Percentiles rank a stretch among this genome's conserved stretches.
Conservation (phyloP, 164 flowering plant genomes). For the Stephania cephalantha region DNA sequence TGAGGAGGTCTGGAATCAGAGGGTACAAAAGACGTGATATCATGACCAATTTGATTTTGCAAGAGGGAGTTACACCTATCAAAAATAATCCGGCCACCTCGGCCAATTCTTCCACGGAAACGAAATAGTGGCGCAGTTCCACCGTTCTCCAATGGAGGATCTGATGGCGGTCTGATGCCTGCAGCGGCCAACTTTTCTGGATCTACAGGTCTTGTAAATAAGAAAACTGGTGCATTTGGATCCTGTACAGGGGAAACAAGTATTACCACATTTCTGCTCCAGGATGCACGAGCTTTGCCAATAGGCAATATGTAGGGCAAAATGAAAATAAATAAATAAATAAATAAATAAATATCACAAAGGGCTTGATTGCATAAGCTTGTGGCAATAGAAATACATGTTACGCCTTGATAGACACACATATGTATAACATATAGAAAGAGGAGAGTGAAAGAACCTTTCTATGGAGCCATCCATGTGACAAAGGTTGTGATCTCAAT, state of each 20-base stretch:
- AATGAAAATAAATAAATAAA: neutral
- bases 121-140: conserved; percentile 29
- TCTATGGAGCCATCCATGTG: conserved; percentile 72
- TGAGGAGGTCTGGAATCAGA: conserved; percentile 31
- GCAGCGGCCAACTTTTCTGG: conserved; percentile 76
- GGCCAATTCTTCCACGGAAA: conserved; percentile 79
- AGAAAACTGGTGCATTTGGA: conserved; percentile 71
- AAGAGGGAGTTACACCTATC: conserved; percentile 86
- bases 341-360: neutral
- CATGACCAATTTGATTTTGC: conserved; percentile 44
- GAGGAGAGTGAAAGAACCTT: conserved; percentile 37
- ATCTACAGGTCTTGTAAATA: conserved; percentile 77
- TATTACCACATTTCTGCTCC: neutral
- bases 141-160: conserved; percentile 32
- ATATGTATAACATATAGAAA: neutral
- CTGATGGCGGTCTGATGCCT: conserved; percentile 63
- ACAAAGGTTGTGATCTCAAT: conserved; percentile 40
- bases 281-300: neutral
- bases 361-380: neutral
- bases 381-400: neutral
- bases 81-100: conserved; percentile 89
- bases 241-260: conserved; percentile 46
- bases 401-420: neutral
- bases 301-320: neutral
- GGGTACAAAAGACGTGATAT: conserved; percentile 41